phyloP scores from a whole-genome alignment of 1,284 basidiomycete species.

The Tilletia setariae region DNA sequence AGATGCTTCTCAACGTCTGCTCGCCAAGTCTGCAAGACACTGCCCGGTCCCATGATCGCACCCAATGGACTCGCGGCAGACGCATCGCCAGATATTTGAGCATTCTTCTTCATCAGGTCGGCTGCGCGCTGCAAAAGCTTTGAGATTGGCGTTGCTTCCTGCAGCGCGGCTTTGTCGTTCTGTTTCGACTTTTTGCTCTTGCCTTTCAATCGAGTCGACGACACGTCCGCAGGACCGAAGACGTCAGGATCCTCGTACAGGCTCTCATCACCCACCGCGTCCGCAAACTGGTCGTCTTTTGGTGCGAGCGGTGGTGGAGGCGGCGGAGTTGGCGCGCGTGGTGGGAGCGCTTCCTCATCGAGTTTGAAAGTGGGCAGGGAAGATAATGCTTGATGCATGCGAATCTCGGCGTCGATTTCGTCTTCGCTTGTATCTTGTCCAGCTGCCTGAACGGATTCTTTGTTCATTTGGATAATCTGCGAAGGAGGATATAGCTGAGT shows the following conservation, averaged over 20 bases:
- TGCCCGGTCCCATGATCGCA: slow-evolving; percentile 30
- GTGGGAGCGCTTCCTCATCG: background rate
- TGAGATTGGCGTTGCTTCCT: slow-evolving; percentile 12
- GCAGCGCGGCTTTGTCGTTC: background rate
- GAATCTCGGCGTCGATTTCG: background rate
- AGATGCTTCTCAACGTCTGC: slow-evolving; percentile 13
- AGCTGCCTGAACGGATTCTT: background rate
- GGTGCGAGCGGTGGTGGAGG: background rate
- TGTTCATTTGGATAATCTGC: slow-evolving; percentile 6
- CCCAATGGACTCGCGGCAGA: slow-evolving; percentile 19
- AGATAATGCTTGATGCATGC: background rate
- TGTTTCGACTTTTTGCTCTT: background rate
- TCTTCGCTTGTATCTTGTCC: background rate
- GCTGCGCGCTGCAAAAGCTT: slow-evolving; percentile 22
- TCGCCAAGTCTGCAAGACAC: slow-evolving; percentile 39
- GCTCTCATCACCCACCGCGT: slow-evolving; percentile 7
- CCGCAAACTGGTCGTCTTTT: slow-evolving; percentile 3
- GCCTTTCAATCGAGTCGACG: background rate
- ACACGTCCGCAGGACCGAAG: slow-evolving; percentile 7
- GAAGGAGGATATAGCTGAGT: too few species aligned
- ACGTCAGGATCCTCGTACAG: slow-evolving; percentile 12
- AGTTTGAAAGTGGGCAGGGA: background rate
- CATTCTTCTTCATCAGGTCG: slow-evolving; percentile 19
- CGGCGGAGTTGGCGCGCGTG: background rate
- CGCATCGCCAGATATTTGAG: slow-evolving; percentile 19